Evolutionary conservation across 2,329 filamentous ascomycete species (phyloP).

Genomic region (Trichoderma aggressivum): DNA sequence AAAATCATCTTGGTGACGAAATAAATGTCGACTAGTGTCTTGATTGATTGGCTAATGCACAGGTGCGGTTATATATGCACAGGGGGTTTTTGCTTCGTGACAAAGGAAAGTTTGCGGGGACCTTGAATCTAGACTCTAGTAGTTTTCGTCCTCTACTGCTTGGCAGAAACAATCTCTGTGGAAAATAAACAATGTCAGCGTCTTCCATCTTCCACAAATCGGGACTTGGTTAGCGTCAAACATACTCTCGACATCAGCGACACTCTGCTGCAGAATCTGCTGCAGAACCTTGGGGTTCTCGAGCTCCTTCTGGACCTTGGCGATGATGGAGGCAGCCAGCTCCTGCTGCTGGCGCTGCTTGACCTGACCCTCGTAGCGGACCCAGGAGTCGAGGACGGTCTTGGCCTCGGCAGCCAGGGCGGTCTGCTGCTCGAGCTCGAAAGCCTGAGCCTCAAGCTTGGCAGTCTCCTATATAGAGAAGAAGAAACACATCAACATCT

Average conservation of each 20-base stretch:
- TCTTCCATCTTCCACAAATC: neutral
- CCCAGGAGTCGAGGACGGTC: slow-evolving; percentile 94
- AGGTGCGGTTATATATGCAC: slow-evolving; percentile 57
- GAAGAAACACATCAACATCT: neutral
- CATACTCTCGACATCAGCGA: slow-evolving; percentile 91
- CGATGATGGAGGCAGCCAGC: slow-evolving; percentile 86
- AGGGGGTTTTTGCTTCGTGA: slow-evolving; percentile 36
- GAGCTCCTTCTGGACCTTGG: slow-evolving; percentile 98
- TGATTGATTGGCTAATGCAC: slow-evolving; percentile 57
- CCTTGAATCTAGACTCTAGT: slow-evolving; percentile 37
- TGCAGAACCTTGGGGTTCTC: slow-evolving; percentile 96
- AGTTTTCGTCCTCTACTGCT: slow-evolving; percentile 53
- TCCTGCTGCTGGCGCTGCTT: slow-evolving; percentile 98
- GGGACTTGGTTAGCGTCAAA: neutral
- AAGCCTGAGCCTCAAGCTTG: slow-evolving; percentile 90
- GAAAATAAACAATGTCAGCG: slow-evolving; percentile 32
- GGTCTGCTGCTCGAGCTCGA: slow-evolving; percentile 95
- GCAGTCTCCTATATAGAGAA: slow-evolving; percentile 74
- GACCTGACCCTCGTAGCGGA: slow-evolving; percentile 96
- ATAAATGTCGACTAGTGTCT: slow-evolving; percentile 29
- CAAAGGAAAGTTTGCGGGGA: slow-evolving; percentile 47
- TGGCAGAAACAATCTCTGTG: slow-evolving; percentile 60
- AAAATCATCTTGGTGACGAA: slow-evolving; percentile 3
- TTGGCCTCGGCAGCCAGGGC: slow-evolving; percentile 91
- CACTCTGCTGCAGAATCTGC: slow-evolving; percentile 96